phyloP scores from a whole-genome alignment of 139 green algal genomes.

The Micromonas pusilla region DNA sequence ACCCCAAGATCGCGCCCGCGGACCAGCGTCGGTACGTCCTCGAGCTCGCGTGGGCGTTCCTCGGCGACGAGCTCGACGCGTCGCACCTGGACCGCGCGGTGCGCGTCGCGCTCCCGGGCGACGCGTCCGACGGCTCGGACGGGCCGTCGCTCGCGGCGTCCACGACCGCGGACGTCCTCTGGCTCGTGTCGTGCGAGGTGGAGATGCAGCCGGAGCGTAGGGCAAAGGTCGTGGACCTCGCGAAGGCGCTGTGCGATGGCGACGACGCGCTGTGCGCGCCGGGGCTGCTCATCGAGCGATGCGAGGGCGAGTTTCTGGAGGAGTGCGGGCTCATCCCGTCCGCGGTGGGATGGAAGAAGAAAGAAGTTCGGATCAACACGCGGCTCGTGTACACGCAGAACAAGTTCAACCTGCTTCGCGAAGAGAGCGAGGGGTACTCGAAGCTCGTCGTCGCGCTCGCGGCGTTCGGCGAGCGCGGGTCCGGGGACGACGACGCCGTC shows the following conservation, averaged over 20 bases:
- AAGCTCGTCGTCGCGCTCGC: slow-evolving; percentile 57
- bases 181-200: background rate
- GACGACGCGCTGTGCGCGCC: slow-evolving; percentile 21
- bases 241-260: slow-evolving; percentile 8
- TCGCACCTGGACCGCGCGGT: background rate
- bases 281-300: slow-evolving; percentile 39
- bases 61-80: background rate
- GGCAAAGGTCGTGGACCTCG: background rate
- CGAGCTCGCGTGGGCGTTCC: background rate
- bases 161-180: slow-evolving; percentile 5
- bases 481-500: background rate
- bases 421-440: slow-evolving; percentile 83
- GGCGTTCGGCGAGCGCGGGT: background rate
- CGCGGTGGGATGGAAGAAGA: slow-evolving; percentile 32
- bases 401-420: slow-evolving; percentile 85
- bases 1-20: no score
- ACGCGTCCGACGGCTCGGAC: no score
- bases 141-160: background rate
- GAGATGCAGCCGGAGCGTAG: slow-evolving; percentile 1
- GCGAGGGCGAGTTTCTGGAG: slow-evolving; percentile 45
- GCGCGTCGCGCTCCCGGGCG: background rate
- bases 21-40: background rate
- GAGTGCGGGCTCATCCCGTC: slow-evolving; percentile 37
- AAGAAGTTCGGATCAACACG: slow-evolving; percentile 58
- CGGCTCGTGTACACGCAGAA: slow-evolving; percentile 58